Evolutionary conservation across 73 alveolate species (phyloP).

Genomic region (Breviolum minutum): DNA sequence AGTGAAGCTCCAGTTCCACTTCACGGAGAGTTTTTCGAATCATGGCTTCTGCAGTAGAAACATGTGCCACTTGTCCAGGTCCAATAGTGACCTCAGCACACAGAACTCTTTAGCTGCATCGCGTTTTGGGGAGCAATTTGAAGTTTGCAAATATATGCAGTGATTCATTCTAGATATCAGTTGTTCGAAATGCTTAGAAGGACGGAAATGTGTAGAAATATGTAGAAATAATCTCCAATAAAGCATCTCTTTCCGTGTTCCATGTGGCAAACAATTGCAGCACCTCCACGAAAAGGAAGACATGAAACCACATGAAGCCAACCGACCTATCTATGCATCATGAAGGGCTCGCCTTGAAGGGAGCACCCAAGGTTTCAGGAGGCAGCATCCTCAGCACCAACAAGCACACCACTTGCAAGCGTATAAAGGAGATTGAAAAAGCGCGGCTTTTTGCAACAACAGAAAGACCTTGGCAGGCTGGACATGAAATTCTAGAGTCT

Average conservation of each 20-base stretch:
- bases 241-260: background rate
- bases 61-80: conserved; percentile 88
- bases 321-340: background rate
- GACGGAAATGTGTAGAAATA: background rate
- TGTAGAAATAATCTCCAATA: background rate
- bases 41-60: conserved; percentile 72
- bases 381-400: conserved; percentile 22
- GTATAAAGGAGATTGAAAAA: too few species aligned
- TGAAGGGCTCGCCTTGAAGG: conserved; percentile 65
- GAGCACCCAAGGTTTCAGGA: conserved; percentile 76
- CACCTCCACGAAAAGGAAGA: too few species aligned
- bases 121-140: too few species aligned
- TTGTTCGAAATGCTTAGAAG: background rate
- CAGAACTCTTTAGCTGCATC: background rate
- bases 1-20: conserved; percentile 85
- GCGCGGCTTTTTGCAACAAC: too few species aligned
- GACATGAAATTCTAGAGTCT: background rate
- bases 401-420: background rate
- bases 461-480: background rate
- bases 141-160: too few species aligned
- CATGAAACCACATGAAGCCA: too few species aligned
- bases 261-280: too few species aligned
- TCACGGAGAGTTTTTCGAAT: conserved; percentile 80
- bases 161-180: too few species aligned
- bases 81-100: conserved; percentile 53